Evolutionary conservation across 192 early-diverging fungal species (phyloP).

Genomic region (Entomortierella beljakovae): DNA sequence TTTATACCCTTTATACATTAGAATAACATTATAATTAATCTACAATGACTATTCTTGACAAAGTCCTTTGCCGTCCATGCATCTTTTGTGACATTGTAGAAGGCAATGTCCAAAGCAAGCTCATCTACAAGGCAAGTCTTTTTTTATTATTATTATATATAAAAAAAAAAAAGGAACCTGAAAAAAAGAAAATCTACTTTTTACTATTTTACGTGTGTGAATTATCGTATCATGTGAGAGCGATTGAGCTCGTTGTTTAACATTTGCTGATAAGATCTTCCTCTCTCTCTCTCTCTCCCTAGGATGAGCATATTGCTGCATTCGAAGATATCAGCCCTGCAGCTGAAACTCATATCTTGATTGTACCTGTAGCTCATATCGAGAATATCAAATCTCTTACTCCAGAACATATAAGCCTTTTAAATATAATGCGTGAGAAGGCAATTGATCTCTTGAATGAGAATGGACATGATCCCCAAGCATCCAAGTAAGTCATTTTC

Average conservation of each 20-base stretch:
- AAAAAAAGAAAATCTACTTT: no score
- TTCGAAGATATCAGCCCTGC: constrained; percentile 55
- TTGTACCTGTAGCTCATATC: constrained; percentile 48
- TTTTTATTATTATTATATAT: not conserved
- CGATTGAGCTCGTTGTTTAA: not conserved
- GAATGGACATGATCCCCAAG: constrained; percentile 27
- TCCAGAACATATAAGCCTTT: constrained; percentile 20
- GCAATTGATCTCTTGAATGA: constrained; percentile 26
- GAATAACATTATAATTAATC: not conserved
- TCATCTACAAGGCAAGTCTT: constrained; percentile 44
- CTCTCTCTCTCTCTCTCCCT: not conserved
- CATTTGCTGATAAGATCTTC: no score
- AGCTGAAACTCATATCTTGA: constrained; percentile 54
- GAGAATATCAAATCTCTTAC: constrained; percentile 37
- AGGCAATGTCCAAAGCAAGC: constrained; percentile 13
- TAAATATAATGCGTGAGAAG: constrained; percentile 31
- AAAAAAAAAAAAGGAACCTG: not conserved
- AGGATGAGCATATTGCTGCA: constrained; percentile 53
- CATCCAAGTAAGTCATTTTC: constrained; percentile 17
- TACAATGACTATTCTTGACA: constrained; percentile 30
- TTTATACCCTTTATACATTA: no score
- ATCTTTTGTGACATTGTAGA: constrained; percentile 50
- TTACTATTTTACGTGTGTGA: not conserved
- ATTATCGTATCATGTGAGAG: not conserved
- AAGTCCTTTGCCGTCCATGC: constrained; percentile 38